These are phyloP conservation scores for Aspergillus transmontanensis DNA, from an alignment of 2,329 filamentous ascomycete species.

Conservation along the genomic window DNA sequence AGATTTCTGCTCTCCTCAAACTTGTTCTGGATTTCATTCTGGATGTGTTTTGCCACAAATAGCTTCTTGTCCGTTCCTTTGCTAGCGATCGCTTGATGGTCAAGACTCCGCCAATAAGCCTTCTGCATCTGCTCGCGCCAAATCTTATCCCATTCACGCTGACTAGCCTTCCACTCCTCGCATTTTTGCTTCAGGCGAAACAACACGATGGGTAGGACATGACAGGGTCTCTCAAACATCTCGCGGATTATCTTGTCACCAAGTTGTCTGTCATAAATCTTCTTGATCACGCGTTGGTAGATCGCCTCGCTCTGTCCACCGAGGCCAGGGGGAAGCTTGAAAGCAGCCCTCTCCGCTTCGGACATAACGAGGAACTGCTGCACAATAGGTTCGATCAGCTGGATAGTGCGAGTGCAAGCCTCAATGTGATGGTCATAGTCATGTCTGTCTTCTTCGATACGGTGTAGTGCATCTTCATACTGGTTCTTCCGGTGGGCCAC, in stretches of 20 bases:
- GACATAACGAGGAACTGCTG: constrained; percentile 84
- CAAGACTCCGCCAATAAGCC: constrained; percentile 93
- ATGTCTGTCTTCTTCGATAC: constrained; percentile 96
- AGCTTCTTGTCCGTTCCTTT: constrained; percentile 89
- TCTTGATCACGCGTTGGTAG: constrained; percentile 95
- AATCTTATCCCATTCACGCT: constrained; percentile 98
- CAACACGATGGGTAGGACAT: constrained; percentile 85
- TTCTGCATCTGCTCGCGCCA: constrained; percentile 95
- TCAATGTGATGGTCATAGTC: constrained; percentile 99
- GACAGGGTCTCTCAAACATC: constrained; percentile 80
- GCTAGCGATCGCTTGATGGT: constrained; percentile 91
- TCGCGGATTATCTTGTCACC: constrained; percentile 84
- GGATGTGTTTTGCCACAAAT: constrained; percentile 85
- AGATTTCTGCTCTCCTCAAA: constrained; percentile 85
- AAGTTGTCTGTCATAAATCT: constrained; percentile 85
- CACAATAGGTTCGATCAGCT: constrained; percentile 90
- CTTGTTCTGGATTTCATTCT: constrained; percentile 87
- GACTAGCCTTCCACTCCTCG: constrained; percentile 96
- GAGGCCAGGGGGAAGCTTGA: constrained; percentile 78
- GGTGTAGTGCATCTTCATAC: constrained; percentile 89
- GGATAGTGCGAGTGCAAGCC: constrained; percentile 90
- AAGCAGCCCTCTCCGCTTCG: constrained; percentile 69
- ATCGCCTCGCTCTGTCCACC: constrained; percentile 95
- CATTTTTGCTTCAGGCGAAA: constrained; percentile 92
- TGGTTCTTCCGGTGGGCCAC: constrained; percentile 97